Evolutionary conservation across 768 basidiomycete genomes (phyloP).

Genomic region (Clitopilus passeckerianus): DNA sequence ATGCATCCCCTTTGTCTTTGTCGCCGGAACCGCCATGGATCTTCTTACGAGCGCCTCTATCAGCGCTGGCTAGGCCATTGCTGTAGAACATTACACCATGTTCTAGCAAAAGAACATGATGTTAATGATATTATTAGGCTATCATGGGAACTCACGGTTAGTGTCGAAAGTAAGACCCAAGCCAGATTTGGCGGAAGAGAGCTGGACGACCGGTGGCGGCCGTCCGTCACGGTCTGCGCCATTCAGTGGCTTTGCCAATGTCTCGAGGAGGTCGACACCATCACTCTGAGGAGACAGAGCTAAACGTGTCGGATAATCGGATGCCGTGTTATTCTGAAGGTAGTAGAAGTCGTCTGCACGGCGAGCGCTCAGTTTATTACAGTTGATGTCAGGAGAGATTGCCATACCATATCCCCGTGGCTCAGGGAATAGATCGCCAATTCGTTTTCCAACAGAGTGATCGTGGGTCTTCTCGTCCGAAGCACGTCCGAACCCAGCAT

Average conservation of each 20-base stretch:
- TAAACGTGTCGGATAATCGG: constrained; percentile 43
- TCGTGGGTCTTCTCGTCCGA: constrained; percentile 44
- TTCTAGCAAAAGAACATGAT: constrained; percentile 34
- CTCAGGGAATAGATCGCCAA: constrained; percentile 55
- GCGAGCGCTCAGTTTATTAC: background rate
- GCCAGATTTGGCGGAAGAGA: constrained; percentile 55
- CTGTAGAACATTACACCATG: constrained; percentile 75
- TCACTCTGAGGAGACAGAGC: constrained; percentile 34
- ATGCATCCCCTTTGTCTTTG: constrained; percentile 49
- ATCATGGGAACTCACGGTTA: constrained; percentile 51
- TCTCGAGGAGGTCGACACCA: constrained; percentile 40
- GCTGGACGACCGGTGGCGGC: constrained; percentile 42
- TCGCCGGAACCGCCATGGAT: constrained; percentile 73
- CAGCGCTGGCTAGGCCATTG: constrained; percentile 44
- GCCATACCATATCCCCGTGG: constrained; percentile 53
- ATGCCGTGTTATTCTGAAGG: constrained; percentile 33
- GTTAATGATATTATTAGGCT: background rate
- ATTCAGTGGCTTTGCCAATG: constrained; percentile 29
- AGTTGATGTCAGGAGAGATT: no score
- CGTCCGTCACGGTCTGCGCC: constrained; percentile 24
- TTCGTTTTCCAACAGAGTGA: constrained; percentile 41
- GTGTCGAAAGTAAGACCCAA: constrained; percentile 57
- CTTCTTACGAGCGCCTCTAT: constrained; percentile 57
- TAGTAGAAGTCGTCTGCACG: constrained; percentile 61
- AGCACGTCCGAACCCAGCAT: constrained; percentile 46